Conservation (phyloP, 2,329 filamentous ascomycete genomes). For the Monilinia fructigena region DNA sequence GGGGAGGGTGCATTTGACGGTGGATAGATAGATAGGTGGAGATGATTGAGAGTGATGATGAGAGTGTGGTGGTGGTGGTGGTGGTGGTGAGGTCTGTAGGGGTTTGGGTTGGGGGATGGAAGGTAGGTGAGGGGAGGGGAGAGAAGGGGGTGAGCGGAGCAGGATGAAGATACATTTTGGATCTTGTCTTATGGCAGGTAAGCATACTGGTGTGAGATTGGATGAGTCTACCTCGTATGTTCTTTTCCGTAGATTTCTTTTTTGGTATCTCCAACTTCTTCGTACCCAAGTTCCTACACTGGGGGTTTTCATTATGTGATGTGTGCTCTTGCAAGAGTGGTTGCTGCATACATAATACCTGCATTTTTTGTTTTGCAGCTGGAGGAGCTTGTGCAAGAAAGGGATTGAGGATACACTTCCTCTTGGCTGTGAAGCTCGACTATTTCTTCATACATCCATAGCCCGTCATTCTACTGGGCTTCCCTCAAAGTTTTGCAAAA, state of each 20-base stretch:
- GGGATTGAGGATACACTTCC: no score
- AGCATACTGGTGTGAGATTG: not conserved
- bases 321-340: not conserved
- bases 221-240: not conserved
- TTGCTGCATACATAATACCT: not conserved
- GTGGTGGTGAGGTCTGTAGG: no score
- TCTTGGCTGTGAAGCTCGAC: not conserved
- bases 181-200: not conserved
- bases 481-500: conserved; percentile 59
- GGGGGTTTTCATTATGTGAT: not conserved
- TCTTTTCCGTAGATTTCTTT: not conserved
- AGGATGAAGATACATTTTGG: not conserved
- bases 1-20: not conserved
- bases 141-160: not conserved
- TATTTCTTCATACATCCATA: not conserved
- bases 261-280: not conserved
- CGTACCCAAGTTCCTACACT: not conserved
- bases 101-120: not conserved
- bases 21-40: no score
- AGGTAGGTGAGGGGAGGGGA: not conserved
- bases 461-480: conserved; percentile 17
- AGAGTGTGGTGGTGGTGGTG: no score
- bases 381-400: not conserved
- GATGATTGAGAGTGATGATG: no score
- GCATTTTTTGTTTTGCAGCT: not conserved